Evolutionary conservation across 441 rosid species (phyloP).

Genomic region (Bocquillonia castaneifolia): DNA sequence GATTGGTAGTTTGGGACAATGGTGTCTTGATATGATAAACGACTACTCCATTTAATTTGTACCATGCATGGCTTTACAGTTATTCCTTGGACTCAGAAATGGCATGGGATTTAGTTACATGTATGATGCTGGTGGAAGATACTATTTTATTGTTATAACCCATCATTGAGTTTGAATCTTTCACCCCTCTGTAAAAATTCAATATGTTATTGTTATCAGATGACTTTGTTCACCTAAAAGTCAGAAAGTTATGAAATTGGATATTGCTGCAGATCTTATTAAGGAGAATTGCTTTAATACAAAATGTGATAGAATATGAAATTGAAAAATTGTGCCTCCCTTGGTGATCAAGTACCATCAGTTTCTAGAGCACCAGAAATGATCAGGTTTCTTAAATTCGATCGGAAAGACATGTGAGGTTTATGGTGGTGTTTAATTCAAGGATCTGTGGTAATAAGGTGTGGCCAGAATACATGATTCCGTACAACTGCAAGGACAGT

Average conservation of each 20-base stretch:
- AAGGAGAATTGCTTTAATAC: background rate
- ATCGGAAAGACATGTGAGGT: background rate
- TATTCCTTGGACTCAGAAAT: background rate
- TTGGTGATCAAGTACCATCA: background rate
- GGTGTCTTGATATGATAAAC: slow-evolving; percentile 2
- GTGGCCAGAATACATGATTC: background rate
- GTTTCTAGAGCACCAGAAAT: background rate
- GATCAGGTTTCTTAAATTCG: background rate
- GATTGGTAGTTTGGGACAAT: slow-evolving; percentile 14
- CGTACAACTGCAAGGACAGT: background rate
- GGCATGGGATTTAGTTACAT: background rate
- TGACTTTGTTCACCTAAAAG: background rate
- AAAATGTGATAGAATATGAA: background rate
- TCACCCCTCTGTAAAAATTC: too few relatives aligned
- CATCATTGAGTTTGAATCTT: background rate
- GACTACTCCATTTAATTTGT: background rate
- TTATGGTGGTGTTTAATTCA: background rate
- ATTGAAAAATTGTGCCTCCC: background rate
- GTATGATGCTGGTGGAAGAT: background rate
- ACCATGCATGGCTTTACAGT: background rate
- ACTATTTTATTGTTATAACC: background rate
- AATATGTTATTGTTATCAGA: background rate
- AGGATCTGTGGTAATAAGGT: background rate
- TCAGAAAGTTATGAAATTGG: background rate
- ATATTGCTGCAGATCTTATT: background rate